Conservation (phyloP, 2,329 filamentous ascomycete species). For the Ophioceras dolichostomum region DNA sequence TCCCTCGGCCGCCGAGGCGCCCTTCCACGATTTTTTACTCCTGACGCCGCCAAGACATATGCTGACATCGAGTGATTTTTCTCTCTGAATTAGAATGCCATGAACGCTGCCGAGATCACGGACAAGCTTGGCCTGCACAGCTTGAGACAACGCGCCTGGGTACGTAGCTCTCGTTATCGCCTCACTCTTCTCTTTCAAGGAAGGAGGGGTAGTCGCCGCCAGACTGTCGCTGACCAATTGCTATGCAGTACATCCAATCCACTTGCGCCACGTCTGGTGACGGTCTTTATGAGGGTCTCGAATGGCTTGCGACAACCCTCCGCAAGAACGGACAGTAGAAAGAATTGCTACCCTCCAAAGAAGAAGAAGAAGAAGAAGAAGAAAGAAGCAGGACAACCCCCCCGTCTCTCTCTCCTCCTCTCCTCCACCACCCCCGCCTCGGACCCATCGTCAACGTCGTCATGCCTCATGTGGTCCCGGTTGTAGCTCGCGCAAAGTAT, state of each 20-base stretch:
- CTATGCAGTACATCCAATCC: constrained; percentile 92
- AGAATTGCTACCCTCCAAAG: too few relatives aligned
- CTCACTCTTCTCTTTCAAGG: too few relatives aligned
- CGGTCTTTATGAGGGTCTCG: constrained; percentile 98
- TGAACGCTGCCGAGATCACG: constrained; percentile 99
- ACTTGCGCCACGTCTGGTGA: constrained; percentile 98
- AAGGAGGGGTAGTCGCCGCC: too few relatives aligned
- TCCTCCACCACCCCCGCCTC: constrained; percentile 15
- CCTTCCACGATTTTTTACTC: too few relatives aligned
- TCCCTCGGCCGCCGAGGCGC: too few relatives aligned
- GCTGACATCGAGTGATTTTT: too few relatives aligned
- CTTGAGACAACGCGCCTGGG: constrained; percentile 96
- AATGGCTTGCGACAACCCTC: constrained; percentile 78
- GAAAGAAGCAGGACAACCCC: constrained; percentile 12
- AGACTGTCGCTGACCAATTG: neutral
- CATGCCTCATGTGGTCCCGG: too few relatives aligned
- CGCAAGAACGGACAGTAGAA: constrained; percentile 61
- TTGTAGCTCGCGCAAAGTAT: constrained; percentile 47
- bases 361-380: constrained; percentile 13
- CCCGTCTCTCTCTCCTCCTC: constrained; percentile 26
- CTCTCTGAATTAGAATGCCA: constrained; percentile 91
- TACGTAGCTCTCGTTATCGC: too few relatives aligned
- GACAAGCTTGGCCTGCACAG: constrained; percentile 99
- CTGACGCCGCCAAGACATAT: too few relatives aligned
- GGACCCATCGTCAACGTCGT: constrained; percentile 22